Percentiles rank a stretch among this genome's conserved stretches.
Conservation (phyloP, 2,329 filamentous ascomycete genomes). For the Aspergillus hortae region DNA sequence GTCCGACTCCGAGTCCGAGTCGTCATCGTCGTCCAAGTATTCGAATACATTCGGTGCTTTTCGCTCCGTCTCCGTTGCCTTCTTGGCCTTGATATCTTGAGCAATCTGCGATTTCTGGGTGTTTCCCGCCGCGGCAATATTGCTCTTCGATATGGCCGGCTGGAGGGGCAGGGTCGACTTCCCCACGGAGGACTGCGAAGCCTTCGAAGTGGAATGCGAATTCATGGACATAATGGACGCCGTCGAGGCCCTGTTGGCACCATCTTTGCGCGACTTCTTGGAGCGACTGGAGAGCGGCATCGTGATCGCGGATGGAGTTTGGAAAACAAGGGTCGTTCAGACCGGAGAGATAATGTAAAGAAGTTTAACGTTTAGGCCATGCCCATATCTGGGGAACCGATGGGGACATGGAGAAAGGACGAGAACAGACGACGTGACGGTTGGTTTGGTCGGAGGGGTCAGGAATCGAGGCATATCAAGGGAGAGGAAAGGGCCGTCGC, state of each 20-base stretch:
- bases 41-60: constrained; percentile 38
- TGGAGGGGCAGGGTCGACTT: constrained; percentile 7
- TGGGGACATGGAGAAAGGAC: constrained; percentile 11
- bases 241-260: constrained; percentile 22
- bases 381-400: constrained; percentile 2
- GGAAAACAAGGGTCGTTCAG: not conserved
- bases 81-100: constrained; percentile 14
- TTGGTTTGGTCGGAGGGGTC: constrained; percentile 3
- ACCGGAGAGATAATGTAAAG: not conserved
- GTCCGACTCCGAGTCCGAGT: constrained; percentile 19
- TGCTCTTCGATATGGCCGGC: constrained; percentile 10
- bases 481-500: constrained; percentile 8
- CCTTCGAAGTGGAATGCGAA: constrained; percentile 18
- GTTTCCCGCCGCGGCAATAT: constrained; percentile 11
- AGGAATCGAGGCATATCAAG: constrained; percentile 18
- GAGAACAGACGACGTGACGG: not conserved
- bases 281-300: constrained; percentile 28
- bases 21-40: constrained; percentile 32
- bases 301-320: constrained; percentile 11
- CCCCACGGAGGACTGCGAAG: constrained; percentile 15
- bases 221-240: constrained; percentile 20
- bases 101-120: constrained; percentile 15
- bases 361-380: constrained; percentile 9
- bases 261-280: constrained; percentile 28
- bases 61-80: constrained; percentile 15